phyloP scores from a whole-genome alignment of 2,329 filamentous ascomycete genomes.

The Endocalyx cinctus region DNA sequence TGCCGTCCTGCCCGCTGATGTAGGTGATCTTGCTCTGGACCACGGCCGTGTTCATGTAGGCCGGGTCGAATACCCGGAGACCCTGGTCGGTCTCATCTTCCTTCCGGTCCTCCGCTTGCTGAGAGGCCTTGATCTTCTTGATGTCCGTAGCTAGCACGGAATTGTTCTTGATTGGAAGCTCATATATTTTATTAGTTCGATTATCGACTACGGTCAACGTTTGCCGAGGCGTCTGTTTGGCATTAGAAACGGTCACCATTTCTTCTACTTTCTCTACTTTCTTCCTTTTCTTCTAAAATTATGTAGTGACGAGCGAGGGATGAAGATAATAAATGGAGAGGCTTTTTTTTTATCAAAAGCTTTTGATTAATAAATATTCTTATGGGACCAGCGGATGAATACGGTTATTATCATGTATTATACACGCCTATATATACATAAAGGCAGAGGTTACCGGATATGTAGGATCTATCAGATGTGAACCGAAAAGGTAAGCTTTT shows the following conservation, averaged over 20 bases:
- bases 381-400: too few species aligned
- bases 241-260: conserved; percentile 25
- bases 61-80: conserved; percentile 46
- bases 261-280: too few species aligned
- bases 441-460: too few species aligned
- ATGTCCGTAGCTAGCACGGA: conserved; percentile 46
- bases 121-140: conserved; percentile 43
- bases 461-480: too few species aligned
- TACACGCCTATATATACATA: too few species aligned
- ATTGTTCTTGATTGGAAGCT: conserved; percentile 45
- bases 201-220: conserved; percentile 43
- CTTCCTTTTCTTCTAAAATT: too few species aligned
- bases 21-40: conserved; percentile 46
- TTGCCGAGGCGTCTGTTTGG: conserved; percentile 21
- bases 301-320: too few species aligned
- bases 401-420: too few species aligned
- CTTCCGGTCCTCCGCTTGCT: conserved; percentile 27
- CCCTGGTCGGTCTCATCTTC: conserved; percentile 45
- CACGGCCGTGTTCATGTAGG: conserved; percentile 49
- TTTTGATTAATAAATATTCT: too few species aligned
- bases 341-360: too few species aligned
- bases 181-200: conserved; percentile 43
- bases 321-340: too few species aligned
- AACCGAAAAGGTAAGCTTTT: too few species aligned
- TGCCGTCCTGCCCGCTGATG: conserved; percentile 48